Percentiles rank a stretch among this genome's conserved stretches.
These are phyloP conservation scores for Hyaloperonospora arabidopsidis DNA, from an alignment of 352 stramenopile genomes.

Conservation along the genomic window DNA sequence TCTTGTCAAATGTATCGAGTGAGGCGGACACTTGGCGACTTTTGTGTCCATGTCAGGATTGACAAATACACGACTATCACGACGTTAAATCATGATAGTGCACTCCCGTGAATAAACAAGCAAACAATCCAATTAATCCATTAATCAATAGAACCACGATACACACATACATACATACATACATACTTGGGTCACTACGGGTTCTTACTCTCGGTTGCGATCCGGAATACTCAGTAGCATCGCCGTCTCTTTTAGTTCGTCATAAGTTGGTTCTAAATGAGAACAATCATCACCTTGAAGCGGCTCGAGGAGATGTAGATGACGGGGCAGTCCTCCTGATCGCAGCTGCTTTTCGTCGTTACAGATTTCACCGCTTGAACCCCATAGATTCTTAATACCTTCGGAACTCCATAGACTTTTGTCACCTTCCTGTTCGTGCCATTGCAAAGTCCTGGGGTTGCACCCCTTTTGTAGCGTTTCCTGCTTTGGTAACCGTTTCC, in stretches of 20 bases:
- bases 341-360: slow-evolving; percentile 7
- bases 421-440: slow-evolving; percentile 3
- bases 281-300: slow-evolving; percentile 22
- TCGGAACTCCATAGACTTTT: no score
- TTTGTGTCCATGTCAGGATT: no score
- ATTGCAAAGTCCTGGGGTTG: slow-evolving; percentile 5
- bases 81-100: no score
- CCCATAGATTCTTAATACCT: neutral
- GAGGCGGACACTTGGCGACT: no score
- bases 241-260: slow-evolving; percentile 31
- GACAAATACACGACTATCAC: no score
- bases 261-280: slow-evolving; percentile 21
- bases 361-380: slow-evolving; percentile 2
- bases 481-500: slow-evolving; percentile 28
- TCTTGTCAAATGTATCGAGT: no score
- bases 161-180: no score
- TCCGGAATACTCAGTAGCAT: slow-evolving; percentile 28
- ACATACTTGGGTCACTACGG: neutral
- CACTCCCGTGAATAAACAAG: no score
- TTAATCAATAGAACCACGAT: no score
- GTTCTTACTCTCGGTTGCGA: slow-evolving; percentile 15
- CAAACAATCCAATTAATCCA: no score
- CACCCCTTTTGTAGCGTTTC: slow-evolving; percentile 1
- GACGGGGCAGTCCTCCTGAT: neutral
- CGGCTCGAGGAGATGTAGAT: slow-evolving; percentile 25